These are phyloP conservation scores for Zelonia costaricensis DNA, from an alignment of 208 protist species.

Conservation along the genomic window DNA sequence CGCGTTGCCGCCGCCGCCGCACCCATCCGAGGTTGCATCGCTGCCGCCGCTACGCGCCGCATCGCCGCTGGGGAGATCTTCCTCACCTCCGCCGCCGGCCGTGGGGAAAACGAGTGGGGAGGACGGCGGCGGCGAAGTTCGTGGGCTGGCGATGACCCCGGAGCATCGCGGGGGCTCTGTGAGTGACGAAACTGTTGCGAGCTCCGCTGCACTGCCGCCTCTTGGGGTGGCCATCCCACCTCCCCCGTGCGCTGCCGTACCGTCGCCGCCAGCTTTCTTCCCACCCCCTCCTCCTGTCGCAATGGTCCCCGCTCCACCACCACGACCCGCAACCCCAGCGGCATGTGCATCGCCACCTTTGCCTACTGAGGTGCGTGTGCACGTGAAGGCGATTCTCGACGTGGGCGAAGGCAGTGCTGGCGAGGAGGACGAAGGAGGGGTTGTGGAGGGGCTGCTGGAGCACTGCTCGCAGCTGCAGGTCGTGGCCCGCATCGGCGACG, in stretches of 20 bases:
- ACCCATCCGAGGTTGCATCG: no score
- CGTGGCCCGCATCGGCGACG: constrained; percentile 43
- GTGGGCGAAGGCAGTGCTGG: constrained; percentile 29
- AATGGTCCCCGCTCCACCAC: neutral
- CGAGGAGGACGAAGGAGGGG: no score
- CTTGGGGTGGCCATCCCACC: neutral
- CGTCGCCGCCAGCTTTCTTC: neutral
- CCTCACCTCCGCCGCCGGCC: no score
- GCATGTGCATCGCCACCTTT: neutral
- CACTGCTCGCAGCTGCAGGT: constrained; percentile 54
- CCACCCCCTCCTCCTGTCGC: constrained; percentile 2
- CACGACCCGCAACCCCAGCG: neutral
- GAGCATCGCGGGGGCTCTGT: no score
- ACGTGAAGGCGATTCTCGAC: constrained; percentile 39
- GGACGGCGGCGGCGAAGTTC: neutral
- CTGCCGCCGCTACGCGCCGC: no score
- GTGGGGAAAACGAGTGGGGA: neutral
- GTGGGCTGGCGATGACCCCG: no score
- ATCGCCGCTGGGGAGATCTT: no score
- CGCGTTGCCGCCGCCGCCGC: no score
- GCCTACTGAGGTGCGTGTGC: constrained; percentile 12
- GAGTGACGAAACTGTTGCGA: neutral
- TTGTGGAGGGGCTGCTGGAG: constrained; percentile 43
- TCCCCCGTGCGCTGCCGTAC: neutral
- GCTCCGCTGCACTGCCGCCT: neutral